Evolutionary conservation across 495 filamentous ascomycete genomes (phyloP), one percentile per base, ranked within the genome.

Genomic region (Penicillium longicatenatum): DNA sequence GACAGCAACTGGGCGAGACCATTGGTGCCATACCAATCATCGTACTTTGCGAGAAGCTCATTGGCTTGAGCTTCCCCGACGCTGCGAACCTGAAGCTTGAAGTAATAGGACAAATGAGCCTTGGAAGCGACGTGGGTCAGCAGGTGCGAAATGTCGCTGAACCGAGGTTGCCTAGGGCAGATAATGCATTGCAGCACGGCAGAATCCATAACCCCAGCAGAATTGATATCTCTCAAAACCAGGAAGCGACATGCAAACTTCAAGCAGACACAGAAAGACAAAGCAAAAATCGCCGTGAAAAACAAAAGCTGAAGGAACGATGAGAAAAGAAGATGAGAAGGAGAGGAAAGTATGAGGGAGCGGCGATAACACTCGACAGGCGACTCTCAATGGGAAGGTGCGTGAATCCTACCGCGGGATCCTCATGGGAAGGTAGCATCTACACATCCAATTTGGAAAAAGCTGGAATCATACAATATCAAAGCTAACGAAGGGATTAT

Each of bases 61-160:
- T 72, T 68, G 6, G 84, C 81, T 0, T 68, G 64, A 6, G 59
- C 57, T 37, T 95, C 88, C 22, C 80, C 74, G 26, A 80, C 73
- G 47, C 84, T 79, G 55, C 79, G 81, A 52, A 96, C 80, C 58
- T 87, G 80, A 35, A 89, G 74, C 60, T 89, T 90, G 79, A 89
- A 90, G 48, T 87, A 81, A 60, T 88, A 78, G 16, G 89, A 82
- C 11, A 96, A 73, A 68, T 97, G 92, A 33, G 85, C 86, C 65
- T 96, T 96, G 50, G 91, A 96, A 22, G 85, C 80, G 17, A 95
- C 80, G 63, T 97, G 92, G 31, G 92, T 97, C 55, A 97, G 80
- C 22, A 96, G 78, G 64, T 96, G 92, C 16, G 92, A 95, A 31
- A 90, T 73, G 67, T 97, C 92, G 50, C 91, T 94, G 73, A 96